Conservation (phyloP, 805 yeast genomes). For the Hanseniaspora pseudoguilliermondii region DNA sequence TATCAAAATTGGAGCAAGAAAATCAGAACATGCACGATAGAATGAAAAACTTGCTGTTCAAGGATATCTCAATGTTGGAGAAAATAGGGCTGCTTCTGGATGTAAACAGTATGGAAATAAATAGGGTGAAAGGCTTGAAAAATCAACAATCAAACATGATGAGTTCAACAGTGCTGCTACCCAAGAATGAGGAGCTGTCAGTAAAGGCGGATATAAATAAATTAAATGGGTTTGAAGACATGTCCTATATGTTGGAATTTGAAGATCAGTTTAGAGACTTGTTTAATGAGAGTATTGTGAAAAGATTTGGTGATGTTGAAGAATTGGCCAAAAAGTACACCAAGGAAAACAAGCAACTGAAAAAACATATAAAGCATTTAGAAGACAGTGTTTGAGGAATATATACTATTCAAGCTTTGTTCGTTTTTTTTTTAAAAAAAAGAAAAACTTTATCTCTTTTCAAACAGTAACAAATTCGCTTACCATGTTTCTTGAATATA, state of each 20-base stretch:
- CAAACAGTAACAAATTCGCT: not conserved
- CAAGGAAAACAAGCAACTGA: constrained; percentile 47
- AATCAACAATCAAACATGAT: constrained; percentile 28
- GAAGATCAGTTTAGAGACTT: constrained; percentile 14
- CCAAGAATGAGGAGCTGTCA: constrained; percentile 28
- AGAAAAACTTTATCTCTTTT: too few relatives aligned
- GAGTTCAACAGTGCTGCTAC: constrained; percentile 24
- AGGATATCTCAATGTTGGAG: constrained; percentile 49
- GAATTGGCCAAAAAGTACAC: constrained; percentile 74
- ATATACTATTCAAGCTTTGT: constrained; percentile 12
- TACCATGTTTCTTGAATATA: constrained; percentile 89
- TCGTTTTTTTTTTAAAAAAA: too few relatives aligned
- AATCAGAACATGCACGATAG: constrained; percentile 56
- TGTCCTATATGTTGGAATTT: constrained; percentile 15
- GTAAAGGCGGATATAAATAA: constrained; percentile 21
- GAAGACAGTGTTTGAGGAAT: constrained; percentile 15
- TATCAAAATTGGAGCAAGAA: constrained; percentile 28
- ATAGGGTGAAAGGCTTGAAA: constrained; percentile 69
- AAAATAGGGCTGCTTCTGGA: constrained; percentile 57
- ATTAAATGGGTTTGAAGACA: constrained; percentile 14
- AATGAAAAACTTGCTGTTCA: constrained; percentile 49
- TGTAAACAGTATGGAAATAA: constrained; percentile 33
- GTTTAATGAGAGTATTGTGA: constrained; percentile 38
- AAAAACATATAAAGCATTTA: constrained; percentile 22
- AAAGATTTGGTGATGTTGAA: constrained; percentile 81